phyloP scores from a whole-genome alignment of 2,329 filamentous ascomycete species.

The Colletotrichum australisinense region DNA sequence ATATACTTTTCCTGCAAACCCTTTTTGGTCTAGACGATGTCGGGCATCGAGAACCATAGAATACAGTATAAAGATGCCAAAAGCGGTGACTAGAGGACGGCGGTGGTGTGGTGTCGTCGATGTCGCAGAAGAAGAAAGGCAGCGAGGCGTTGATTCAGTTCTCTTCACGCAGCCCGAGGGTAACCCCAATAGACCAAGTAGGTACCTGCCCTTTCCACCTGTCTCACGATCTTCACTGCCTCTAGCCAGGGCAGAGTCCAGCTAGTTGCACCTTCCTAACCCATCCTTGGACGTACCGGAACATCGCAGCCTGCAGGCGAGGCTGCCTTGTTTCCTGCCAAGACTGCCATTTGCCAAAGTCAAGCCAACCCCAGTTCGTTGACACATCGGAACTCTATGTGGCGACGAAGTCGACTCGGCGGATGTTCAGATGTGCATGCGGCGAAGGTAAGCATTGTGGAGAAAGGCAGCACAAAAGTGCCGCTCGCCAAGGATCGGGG shows the following conservation, averaged over 20 bases:
- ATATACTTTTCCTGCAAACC: not conserved
- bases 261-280: not conserved
- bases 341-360: not conserved
- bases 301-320: not conserved
- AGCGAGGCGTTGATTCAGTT: not conserved
- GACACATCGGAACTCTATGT: not conserved
- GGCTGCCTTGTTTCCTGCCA: not conserved
- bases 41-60: not conserved
- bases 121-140: not conserved
- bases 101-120: not conserved
- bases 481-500: conserved; percentile 1
- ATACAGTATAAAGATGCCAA: not conserved
- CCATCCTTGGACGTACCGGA: not conserved
- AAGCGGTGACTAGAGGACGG: not conserved
- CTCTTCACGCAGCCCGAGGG: not conserved
- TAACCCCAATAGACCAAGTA: not conserved
- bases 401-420: conserved; percentile 1
- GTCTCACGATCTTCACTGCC: not conserved
- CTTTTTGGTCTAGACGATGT: not conserved
- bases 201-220: not conserved
- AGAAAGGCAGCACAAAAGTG: not conserved
- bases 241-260: not conserved
- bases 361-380: not conserved
- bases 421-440: not conserved
- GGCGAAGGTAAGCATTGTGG: not conserved